Conservation (phyloP, 495 filamentous ascomycete genomes). For the Bacidia rubella region DNA sequence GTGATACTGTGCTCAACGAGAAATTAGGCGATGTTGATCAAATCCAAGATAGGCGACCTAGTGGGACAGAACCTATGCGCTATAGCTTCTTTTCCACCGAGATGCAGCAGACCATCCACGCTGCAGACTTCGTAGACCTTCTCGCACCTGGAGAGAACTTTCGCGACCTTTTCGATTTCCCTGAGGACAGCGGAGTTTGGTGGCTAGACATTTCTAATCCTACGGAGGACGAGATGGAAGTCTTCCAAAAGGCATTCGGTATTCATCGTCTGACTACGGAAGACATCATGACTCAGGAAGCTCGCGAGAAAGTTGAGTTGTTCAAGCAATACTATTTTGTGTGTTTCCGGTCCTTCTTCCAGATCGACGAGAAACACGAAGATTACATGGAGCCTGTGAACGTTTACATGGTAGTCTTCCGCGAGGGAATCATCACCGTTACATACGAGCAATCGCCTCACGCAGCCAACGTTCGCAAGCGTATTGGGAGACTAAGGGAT, state of each 20-base stretch:
- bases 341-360: constrained; percentile 86
- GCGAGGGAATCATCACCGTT: constrained; percentile 88
- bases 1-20: constrained; percentile 5
- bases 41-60: constrained; percentile 21
- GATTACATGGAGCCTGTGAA: constrained; percentile 79
- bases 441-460: constrained; percentile 77
- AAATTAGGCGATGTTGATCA: constrained; percentile 16
- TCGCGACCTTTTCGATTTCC: constrained; percentile 74
- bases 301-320: constrained; percentile 94
- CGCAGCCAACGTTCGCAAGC: constrained; percentile 72
- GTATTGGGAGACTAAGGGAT: constrained; percentile 85
- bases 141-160: constrained; percentile 79
- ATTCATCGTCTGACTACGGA: constrained; percentile 89
- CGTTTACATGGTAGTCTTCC: constrained; percentile 92
- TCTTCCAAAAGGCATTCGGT: constrained; percentile 80
- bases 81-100: constrained; percentile 96
- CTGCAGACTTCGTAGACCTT: constrained; percentile 73
- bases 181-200: constrained; percentile 65
- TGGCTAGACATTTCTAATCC: constrained; percentile 92
- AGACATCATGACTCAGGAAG: constrained; percentile 87
- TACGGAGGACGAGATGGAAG: constrained; percentile 74
- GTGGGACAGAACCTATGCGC: constrained; percentile 42
- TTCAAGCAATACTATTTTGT: constrained; percentile 97
- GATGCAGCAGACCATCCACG: constrained; percentile 80
- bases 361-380: constrained; percentile 63